phyloP scores from a whole-genome alignment of 2,329 filamentous ascomycete genomes.

The Thielaviopsis cerberus region DNA sequence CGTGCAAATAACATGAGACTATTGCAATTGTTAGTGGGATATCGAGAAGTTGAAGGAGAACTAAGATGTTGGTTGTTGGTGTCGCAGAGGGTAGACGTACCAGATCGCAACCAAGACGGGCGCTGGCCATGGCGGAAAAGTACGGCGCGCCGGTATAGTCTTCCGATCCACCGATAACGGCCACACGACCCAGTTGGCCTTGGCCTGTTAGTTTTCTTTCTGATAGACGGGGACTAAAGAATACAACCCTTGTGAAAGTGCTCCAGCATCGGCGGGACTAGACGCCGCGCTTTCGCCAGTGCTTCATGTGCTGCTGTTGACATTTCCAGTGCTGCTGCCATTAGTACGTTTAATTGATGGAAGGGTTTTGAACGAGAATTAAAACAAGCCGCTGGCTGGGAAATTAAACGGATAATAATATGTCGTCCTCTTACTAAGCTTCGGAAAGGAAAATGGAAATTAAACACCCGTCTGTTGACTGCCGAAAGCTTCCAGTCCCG shows the following conservation, averaged over 20 bases:
- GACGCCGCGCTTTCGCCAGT: conserved; percentile 63
- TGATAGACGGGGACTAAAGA: not conserved
- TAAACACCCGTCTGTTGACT: too few relatives aligned
- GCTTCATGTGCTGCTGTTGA: conserved; percentile 55
- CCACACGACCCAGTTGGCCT: conserved; percentile 85
- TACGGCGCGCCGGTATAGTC: conserved; percentile 96
- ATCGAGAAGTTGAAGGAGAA: not conserved
- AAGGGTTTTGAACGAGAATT: not conserved
- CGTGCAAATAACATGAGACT: conserved; percentile 93
- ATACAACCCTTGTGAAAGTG: conserved; percentile 79
- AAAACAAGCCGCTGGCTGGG: too few relatives aligned
- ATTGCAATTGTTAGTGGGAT: not conserved
- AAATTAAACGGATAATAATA: not conserved
- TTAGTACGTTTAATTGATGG: too few relatives aligned
- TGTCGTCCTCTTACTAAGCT: not conserved
- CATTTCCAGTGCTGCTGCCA: conserved; percentile 26
- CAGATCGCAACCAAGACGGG: conserved; percentile 77
- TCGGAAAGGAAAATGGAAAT: not conserved
- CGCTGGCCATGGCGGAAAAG: conserved; percentile 94
- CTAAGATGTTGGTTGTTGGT: not conserved
- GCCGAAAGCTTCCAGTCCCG: too few relatives aligned
- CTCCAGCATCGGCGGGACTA: conserved; percentile 88
- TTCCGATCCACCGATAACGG: conserved; percentile 82
- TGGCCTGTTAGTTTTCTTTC: not conserved
- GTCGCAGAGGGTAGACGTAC: conserved; percentile 26